phyloP scores from a whole-genome alignment of 78 protist species.

The slime mould (Dictyostelium discoideum) region DNA sequence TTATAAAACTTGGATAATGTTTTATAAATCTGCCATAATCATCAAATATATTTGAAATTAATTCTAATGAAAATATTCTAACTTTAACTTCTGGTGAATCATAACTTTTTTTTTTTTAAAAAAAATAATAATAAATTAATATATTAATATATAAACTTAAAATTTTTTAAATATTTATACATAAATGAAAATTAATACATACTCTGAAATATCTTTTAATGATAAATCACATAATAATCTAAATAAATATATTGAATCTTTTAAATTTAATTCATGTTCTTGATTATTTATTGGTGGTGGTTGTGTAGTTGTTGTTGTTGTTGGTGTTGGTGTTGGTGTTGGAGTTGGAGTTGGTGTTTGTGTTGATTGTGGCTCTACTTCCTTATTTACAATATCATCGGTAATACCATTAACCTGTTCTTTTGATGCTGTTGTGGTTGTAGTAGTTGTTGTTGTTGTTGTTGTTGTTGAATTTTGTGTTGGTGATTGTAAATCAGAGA shows the following conservation, averaged over 20 bases:
- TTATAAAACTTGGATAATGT: constrained; percentile 48
- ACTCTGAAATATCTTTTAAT: constrained; percentile 67
- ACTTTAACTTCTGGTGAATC: constrained; percentile 71
- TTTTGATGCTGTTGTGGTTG: background rate
- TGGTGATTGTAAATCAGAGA: constrained; percentile 10
- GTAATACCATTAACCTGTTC: background rate
- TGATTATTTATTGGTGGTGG: constrained; percentile 8
- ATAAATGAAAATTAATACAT: background rate
- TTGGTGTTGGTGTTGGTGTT: background rate
- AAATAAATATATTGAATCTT: constrained; percentile 55
- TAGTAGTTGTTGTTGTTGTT: no score
- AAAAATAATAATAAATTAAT: background rate
- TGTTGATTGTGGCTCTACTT: background rate
- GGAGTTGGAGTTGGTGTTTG: no score
- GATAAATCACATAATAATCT: constrained; percentile 74
- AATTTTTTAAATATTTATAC: background rate
- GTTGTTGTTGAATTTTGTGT: constrained; percentile 16
- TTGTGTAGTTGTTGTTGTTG: background rate
- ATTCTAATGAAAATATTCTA: constrained; percentile 78
- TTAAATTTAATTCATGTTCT: constrained; percentile 32
- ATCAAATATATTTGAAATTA: constrained; percentile 64
- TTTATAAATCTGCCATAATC: constrained; percentile 77
- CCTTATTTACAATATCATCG: background rate
- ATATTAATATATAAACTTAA: background rate
- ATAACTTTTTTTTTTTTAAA: constrained; percentile 11